A percentile compares a stretch with the other conserved stretches of the same genome.
These are phyloP conservation scores for Auriscalpium microsporum DNA, from an alignment of 768 basidiomycete species.

Conservation along the genomic window DNA sequence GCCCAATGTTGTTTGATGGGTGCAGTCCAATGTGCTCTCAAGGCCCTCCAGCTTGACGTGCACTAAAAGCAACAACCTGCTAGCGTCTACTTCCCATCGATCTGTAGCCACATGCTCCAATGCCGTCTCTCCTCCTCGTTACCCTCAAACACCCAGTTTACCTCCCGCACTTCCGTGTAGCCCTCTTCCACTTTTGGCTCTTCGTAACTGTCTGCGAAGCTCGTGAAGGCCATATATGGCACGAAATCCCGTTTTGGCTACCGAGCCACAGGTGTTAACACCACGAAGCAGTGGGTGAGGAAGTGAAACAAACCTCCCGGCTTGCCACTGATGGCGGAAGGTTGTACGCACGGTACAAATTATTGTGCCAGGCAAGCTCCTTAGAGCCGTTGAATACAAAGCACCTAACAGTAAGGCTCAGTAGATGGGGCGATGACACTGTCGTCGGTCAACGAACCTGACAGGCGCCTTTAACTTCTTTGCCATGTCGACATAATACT, in stretches of 20 bases:
- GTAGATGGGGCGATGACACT: neutral
- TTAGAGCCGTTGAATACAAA: conserved; percentile 65
- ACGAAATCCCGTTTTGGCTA: conserved; percentile 45
- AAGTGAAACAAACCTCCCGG: conserved; percentile 30
- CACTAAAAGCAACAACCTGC: too few species aligned
- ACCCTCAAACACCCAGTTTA: conserved; percentile 80
- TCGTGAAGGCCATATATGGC: conserved; percentile 50
- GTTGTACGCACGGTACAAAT: conserved; percentile 74
- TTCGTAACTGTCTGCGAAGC: conserved; percentile 55
- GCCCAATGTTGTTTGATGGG: too few species aligned
- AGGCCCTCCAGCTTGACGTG: too few species aligned
- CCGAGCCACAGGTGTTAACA: neutral
- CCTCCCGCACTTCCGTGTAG: conserved; percentile 62
- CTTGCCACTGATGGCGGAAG: conserved; percentile 37
- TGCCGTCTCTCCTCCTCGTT: conserved; percentile 54
- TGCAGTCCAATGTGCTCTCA: too few species aligned
- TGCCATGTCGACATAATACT: conserved; percentile 63
- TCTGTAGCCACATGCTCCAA: conserved; percentile 86
- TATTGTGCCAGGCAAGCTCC: conserved; percentile 92
- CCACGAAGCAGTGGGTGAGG: neutral
- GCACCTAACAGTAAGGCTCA: conserved; percentile 37
- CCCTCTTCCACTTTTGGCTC: conserved; percentile 64
- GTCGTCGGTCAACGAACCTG: conserved; percentile 33
- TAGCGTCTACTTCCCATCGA: conserved; percentile 49
- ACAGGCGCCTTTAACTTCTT: conserved; percentile 42